A percentile compares a stretch with the other conserved stretches of the same genome.
Evolutionary conservation across 2,329 filamentous ascomycete species (phyloP).

Genomic region (Ceratocystis destructans): DNA sequence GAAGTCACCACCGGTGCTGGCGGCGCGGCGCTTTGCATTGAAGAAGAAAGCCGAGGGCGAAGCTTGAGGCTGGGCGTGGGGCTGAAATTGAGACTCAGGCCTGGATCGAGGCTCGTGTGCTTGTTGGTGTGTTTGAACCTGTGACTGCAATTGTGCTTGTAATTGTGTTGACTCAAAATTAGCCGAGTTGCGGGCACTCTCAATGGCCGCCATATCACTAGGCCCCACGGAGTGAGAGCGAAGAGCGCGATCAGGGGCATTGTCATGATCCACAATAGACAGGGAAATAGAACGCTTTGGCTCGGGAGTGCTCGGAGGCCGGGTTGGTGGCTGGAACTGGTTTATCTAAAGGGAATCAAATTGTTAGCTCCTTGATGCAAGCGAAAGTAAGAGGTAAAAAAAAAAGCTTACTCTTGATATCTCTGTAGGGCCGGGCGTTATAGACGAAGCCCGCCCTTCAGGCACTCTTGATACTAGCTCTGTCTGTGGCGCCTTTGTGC

Average conservation of each 20-base stretch:
- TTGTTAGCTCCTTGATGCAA: neutral
- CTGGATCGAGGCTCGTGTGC: constrained; percentile 13
- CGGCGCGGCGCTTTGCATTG: constrained; percentile 14
- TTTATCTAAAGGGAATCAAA: neutral
- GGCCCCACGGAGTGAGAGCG: constrained; percentile 48
- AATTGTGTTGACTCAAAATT: constrained; percentile 29
- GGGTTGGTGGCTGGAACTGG: neutral
- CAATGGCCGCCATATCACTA: constrained; percentile 40
- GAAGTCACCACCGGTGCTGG: constrained; percentile 14
- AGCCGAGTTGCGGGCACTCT: constrained; percentile 40
- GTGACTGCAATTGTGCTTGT: neutral
- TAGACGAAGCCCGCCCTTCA: neutral
- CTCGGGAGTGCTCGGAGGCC: constrained; percentile 22
- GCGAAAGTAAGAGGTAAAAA: too few species aligned
- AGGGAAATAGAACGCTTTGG: constrained; percentile 44
- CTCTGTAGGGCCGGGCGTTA: neutral
- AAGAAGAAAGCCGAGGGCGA: neutral
- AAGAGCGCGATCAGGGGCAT: constrained; percentile 46
- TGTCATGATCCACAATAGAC: constrained; percentile 47
- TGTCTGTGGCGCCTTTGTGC: constrained; percentile 25
- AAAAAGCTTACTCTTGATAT: constrained; percentile 3
- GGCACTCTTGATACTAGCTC: constrained; percentile 21
- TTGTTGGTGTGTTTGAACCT: constrained; percentile 8
- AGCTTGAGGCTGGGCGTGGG: neutral
- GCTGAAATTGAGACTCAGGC: neutral